Evolutionary conservation across 2,329 filamentous ascomycete species (phyloP).

Genomic region (Trichoderma citrinoviride): DNA sequence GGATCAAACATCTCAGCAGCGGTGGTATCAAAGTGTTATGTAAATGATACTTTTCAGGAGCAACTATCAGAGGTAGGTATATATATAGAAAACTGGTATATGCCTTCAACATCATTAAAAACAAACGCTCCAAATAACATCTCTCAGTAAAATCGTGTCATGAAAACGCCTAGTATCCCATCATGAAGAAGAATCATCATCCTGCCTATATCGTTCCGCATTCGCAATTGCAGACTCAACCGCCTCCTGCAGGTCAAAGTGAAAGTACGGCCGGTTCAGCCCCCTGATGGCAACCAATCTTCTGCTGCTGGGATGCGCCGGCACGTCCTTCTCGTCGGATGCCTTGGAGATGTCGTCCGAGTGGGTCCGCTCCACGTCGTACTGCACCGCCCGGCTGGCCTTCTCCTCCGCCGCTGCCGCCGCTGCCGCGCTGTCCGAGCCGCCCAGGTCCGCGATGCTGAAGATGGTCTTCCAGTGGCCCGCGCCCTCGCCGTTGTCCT

Average conservation of each 20-base stretch:
- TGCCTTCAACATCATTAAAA: neutral
- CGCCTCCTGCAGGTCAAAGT: conserved; percentile 50
- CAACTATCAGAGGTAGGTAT: neutral
- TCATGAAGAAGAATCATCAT: neutral
- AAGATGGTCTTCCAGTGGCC: conserved; percentile 72
- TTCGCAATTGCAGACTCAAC: conserved; percentile 45
- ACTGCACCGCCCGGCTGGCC: conserved; percentile 27
- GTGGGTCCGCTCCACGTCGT: conserved; percentile 33
- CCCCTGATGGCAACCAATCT: conserved; percentile 42
- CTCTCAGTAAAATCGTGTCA: neutral
- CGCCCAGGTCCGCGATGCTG: conserved; percentile 82
- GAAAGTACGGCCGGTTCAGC: conserved; percentile 52
- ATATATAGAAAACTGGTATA: neutral
- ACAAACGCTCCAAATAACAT: conserved; percentile 2
- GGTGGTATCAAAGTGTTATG: neutral
- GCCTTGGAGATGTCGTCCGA: conserved; percentile 25
- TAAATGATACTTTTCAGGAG: neutral
- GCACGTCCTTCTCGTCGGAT: conserved; percentile 31
- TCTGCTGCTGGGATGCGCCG: conserved; percentile 30
- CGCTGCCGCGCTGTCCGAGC: conserved; percentile 58
- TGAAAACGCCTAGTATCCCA: too few species aligned
- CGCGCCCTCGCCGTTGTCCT: conserved; percentile 25
- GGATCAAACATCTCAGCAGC: neutral
- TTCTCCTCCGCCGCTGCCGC: conserved; percentile 62
- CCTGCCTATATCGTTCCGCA: conserved; percentile 28